These are phyloP conservation scores for Arctostaphylos glauca DNA, from an alignment of 148 eudicot genomes.

Conservation along the genomic window DNA sequence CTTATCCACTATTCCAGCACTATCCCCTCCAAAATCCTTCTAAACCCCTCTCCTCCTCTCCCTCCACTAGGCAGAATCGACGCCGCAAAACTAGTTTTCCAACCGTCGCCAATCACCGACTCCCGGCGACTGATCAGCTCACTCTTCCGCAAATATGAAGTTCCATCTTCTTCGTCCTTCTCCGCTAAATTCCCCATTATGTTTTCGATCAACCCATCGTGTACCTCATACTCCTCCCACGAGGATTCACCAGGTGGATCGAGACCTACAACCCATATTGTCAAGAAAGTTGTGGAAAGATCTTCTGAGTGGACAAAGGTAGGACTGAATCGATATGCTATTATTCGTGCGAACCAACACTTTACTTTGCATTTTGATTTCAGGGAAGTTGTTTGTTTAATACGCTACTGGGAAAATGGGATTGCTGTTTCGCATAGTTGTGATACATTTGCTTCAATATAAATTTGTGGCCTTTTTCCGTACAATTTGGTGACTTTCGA, in stretches of 20 bases:
- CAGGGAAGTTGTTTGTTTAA: neutral
- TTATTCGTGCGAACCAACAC: neutral
- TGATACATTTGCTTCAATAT: neutral
- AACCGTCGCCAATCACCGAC: neutral
- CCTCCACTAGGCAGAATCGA: conserved; percentile 27
- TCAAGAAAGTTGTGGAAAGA: neutral
- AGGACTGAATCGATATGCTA: neutral
- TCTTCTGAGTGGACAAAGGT: conserved; percentile 6
- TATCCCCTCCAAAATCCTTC: conserved; percentile 33
- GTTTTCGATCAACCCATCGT: neutral
- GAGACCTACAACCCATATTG: neutral
- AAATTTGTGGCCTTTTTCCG: neutral
- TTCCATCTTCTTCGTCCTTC: conserved; percentile 2
- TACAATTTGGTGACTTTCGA: neutral
- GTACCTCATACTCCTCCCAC: neutral
- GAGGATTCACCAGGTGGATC: conserved; percentile 14
- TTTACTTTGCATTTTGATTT: too few relatives aligned
- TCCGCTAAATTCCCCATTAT: neutral
- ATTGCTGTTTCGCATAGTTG: neutral
- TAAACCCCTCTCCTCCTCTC: conserved; percentile 29
- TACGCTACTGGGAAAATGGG: neutral
- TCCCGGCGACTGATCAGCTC: conserved; percentile 24
- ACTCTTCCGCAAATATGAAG: conserved; percentile 5
- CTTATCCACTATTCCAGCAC: conserved; percentile 43
- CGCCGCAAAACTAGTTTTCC: conserved; percentile 17